phyloP scores from a whole-genome alignment of 2,329 filamentous ascomycete genomes.

The Xylaria digitata region DNA sequence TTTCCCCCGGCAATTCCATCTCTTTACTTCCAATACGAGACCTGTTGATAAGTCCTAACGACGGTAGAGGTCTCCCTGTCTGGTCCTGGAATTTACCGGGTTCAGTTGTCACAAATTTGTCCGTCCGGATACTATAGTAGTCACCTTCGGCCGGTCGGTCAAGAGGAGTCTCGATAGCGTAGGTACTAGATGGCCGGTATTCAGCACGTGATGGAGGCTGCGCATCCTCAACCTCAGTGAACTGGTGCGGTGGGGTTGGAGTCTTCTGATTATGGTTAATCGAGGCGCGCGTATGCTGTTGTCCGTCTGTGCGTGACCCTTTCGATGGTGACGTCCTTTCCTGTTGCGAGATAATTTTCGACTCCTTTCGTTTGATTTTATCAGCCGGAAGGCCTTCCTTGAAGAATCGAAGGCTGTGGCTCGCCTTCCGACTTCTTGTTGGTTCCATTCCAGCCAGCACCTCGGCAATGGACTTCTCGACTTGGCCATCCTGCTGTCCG shows the following conservation, averaged over 20 bases:
- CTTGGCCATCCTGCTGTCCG: slow-evolving; percentile 64
- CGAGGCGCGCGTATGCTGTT: slow-evolving; percentile 32
- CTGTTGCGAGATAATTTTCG: slow-evolving; percentile 49
- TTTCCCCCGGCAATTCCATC: slow-evolving; percentile 26
- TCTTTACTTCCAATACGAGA: slow-evolving; percentile 32
- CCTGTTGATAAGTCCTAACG: slow-evolving; percentile 20
- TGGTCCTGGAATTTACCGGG: slow-evolving; percentile 27
- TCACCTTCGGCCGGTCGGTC: slow-evolving; percentile 38
- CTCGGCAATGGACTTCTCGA: slow-evolving; percentile 73
- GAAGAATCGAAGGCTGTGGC: slow-evolving; percentile 74
- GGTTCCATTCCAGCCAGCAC: slow-evolving; percentile 70
- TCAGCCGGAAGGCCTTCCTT: slow-evolving; percentile 73
- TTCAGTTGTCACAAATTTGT: slow-evolving; percentile 26
- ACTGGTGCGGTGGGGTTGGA: slow-evolving; percentile 42
- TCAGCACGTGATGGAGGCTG: slow-evolving; percentile 39
- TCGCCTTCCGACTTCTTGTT: slow-evolving; percentile 74
- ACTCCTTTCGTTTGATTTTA: slow-evolving; percentile 65
- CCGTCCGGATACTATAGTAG: slow-evolving; percentile 44
- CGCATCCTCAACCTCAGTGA: slow-evolving; percentile 44
- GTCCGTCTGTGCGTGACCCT: slow-evolving; percentile 45
- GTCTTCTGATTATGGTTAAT: slow-evolving; percentile 39
- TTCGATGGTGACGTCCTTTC: slow-evolving; percentile 57
- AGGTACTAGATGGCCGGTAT: slow-evolving; percentile 38
- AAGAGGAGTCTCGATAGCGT: slow-evolving; percentile 33
- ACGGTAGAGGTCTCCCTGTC: slow-evolving; percentile 27